A percentile compares a stretch with the other conserved stretches of the same genome.
phyloP scores from a whole-genome alignment of 257 asterid genomes.

The Forsythia viridissima region DNA sequence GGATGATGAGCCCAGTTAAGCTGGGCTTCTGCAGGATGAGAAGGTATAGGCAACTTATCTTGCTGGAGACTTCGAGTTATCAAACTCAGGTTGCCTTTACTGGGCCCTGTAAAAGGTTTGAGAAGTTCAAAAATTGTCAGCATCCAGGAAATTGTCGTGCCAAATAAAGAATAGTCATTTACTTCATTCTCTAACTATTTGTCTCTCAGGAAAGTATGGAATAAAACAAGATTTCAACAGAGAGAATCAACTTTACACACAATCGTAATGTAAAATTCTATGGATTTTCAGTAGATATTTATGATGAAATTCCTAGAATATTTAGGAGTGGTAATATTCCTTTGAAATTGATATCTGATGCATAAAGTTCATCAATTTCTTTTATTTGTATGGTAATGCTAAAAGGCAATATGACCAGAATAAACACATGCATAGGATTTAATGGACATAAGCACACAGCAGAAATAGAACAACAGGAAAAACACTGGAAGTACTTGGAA shows the following conservation, averaged over 20 bases:
- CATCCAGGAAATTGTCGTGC: neutral
- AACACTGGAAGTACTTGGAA: neutral
- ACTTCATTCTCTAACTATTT: too few relatives aligned
- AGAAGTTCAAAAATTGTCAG: neutral
- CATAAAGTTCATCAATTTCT: neutral
- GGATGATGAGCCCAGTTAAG: constrained; percentile 41
- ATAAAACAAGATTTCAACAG: too few relatives aligned
- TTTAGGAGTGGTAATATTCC: neutral
- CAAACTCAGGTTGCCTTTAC: constrained; percentile 39
- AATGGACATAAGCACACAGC: constrained; percentile 3
- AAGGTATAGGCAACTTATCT: constrained; percentile 42
- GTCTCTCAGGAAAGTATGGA: too few relatives aligned
- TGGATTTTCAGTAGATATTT: too few relatives aligned
- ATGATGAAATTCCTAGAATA: too few relatives aligned
- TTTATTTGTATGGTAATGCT: neutral
- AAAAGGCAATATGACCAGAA: neutral
- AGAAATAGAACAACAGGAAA: neutral
- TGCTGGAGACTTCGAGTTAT: constrained; percentile 38
- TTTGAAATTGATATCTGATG: neutral
- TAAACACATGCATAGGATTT: neutral
- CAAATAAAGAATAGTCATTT: too few relatives aligned
- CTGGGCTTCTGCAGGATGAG: constrained; percentile 41
- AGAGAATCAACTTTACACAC: too few relatives aligned
- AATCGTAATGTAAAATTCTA: too few relatives aligned
- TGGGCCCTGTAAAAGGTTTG: constrained; percentile 49